A percentile compares a stretch with the other conserved stretches of the same genome.
phyloP scores from a whole-genome alignment of 2,329 filamentous ascomycete genomes.

The Monosporascus sp. region DNA sequence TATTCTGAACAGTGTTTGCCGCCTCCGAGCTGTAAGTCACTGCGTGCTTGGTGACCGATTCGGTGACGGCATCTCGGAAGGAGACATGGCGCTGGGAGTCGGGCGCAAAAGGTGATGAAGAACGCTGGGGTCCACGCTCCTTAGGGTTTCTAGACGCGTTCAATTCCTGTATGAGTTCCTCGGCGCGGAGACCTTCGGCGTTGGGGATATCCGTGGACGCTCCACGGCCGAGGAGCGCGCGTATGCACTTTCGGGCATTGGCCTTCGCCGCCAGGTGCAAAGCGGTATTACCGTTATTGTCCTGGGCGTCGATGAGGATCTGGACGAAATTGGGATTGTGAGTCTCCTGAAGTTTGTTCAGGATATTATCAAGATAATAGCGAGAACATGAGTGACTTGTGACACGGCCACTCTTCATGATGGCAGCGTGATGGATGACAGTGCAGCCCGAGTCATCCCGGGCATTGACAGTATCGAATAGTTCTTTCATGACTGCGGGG shows the following conservation, averaged over 20 bases:
- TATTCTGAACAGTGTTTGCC: conserved; percentile 63
- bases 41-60: conserved; percentile 35
- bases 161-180: conserved; percentile 72
- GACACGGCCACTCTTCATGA: conserved; percentile 73
- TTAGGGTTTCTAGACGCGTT: conserved; percentile 62
- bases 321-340: conserved; percentile 73
- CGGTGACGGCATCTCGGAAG: conserved; percentile 45
- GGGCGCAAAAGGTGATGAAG: conserved; percentile 66
- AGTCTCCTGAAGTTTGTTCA: conserved; percentile 79
- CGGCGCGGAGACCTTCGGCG: conserved; percentile 72
- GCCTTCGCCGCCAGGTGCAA: conserved; percentile 69
- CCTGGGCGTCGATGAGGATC: conserved; percentile 72
- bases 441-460: conserved; percentile 78
- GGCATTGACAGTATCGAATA: conserved; percentile 74
- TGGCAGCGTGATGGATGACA: conserved; percentile 90
- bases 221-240: conserved; percentile 70
- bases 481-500: conserved; percentile 73
- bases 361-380: conserved; percentile 88
- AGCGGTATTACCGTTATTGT: conserved; percentile 85
- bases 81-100: conserved; percentile 53
- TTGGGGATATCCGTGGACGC: conserved; percentile 81
- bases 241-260: conserved; percentile 83
- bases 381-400: conserved; percentile 84
- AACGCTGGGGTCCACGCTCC: conserved; percentile 63
- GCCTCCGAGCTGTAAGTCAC: conserved; percentile 54